Percentiles rank a stretch among this genome's conserved stretches.
Evolutionary conservation across 352 stramenopile genomes (phyloP).

Genomic region (Phytopythium ostracodes): DNA sequence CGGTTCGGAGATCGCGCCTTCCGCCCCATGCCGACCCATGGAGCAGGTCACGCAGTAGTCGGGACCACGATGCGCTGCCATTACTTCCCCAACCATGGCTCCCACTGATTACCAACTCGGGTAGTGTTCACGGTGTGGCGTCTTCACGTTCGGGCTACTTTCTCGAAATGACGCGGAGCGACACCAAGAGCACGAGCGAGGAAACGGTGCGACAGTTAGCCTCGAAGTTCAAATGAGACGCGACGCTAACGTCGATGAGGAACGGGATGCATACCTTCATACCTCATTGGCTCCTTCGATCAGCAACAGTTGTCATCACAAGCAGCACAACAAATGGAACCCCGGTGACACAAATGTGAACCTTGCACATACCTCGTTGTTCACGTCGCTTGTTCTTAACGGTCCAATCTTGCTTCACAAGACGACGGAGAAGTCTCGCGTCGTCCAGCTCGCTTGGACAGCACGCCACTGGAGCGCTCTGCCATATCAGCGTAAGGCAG

Average conservation of each 20-base stretch:
- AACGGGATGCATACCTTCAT: too few species aligned
- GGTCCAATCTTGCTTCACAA: too few species aligned
- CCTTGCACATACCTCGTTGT: too few species aligned
- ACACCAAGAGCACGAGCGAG: not conserved
- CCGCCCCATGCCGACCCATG: not conserved
- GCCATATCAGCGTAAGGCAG: not conserved
- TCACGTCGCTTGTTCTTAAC: too few species aligned
- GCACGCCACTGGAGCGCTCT: not conserved
- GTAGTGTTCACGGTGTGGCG: not conserved
- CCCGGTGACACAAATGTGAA: too few species aligned
- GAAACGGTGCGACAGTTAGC: not conserved
- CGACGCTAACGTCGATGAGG: not conserved
- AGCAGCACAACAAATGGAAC: too few species aligned
- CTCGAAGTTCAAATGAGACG: not conserved
- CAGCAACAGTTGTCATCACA: too few species aligned
- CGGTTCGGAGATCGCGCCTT: not conserved
- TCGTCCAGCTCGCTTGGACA: not conserved
- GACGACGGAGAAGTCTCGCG: too few species aligned
- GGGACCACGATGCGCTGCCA: not conserved
- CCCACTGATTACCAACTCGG: not conserved
- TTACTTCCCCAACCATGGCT: not conserved
- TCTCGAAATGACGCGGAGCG: not conserved
- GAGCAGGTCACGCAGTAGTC: conserved; percentile 1
- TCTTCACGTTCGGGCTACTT: not conserved
- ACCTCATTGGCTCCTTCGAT: too few species aligned